Evolutionary conservation across 192 early-diverging fungal genomes (phyloP).

Genomic region (Linnemannia schmuckeri): DNA sequence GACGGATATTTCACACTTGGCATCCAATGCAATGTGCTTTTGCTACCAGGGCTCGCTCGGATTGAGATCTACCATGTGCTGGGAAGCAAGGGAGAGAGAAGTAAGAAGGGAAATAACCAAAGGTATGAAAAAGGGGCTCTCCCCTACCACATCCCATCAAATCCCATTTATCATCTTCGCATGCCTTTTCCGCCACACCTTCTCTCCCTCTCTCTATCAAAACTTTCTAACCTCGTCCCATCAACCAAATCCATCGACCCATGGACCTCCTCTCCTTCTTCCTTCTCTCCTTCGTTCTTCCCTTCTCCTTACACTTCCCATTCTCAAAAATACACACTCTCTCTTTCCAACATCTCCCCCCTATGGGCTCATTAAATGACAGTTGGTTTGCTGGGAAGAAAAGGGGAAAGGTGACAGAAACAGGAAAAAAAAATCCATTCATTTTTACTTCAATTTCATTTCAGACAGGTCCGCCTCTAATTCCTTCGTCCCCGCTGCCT

Average conservation of each 20-base stretch:
- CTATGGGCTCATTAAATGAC: background rate
- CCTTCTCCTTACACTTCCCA: background rate
- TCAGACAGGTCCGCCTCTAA: background rate
- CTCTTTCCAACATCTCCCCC: background rate
- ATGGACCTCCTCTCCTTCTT: background rate
- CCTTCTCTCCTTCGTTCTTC: background rate
- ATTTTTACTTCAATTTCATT: background rate
- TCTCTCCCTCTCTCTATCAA: too few relatives aligned
- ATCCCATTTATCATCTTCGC: background rate
- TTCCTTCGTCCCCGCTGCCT: background rate
- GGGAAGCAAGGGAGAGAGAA: background rate
- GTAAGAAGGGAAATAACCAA: background rate
- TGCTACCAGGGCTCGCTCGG: background rate
- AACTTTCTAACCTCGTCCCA: background rate
- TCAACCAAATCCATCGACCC: background rate
- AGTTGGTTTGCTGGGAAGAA: background rate
- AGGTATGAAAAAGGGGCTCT: background rate
- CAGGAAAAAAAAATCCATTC: background rate
- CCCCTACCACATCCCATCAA: background rate
- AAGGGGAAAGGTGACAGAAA: background rate
- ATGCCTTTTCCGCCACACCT: conserved; percentile 1
- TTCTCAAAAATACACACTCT: background rate
- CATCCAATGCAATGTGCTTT: background rate
- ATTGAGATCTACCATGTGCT: conserved; percentile 2
- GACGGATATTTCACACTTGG: too few relatives aligned